phyloP scores from a whole-genome alignment of 352 stramenopile species.

The Peronospora tabacina region DNA sequence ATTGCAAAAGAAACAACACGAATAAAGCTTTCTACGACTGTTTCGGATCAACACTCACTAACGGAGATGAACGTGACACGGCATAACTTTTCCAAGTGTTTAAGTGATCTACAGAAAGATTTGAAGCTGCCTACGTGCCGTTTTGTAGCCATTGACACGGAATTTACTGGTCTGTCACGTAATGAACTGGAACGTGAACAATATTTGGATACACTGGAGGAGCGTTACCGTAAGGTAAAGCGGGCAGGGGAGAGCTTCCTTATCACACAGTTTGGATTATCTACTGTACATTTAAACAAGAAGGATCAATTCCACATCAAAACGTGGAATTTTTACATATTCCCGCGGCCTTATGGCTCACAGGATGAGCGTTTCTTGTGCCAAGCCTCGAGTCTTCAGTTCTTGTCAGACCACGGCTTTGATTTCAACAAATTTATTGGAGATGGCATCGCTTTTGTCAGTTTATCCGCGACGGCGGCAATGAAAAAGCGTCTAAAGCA shows the following conservation, averaged over 20 bases:
- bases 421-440: conserved; percentile 85
- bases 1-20: not conserved
- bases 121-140: conserved; percentile 50
- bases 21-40: not conserved
- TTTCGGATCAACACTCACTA: not conserved
- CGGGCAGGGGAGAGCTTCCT: conserved; percentile 69
- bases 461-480: conserved; percentile 36
- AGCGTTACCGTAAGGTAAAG: conserved; percentile 71
- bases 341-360: conserved; percentile 54
- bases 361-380: conserved; percentile 72
- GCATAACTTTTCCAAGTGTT: conserved; percentile 64
- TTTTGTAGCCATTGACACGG: conserved; percentile 78
- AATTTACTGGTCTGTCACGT: conserved; percentile 72
- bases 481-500: conserved; percentile 52
- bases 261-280: conserved; percentile 78
- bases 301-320: conserved; percentile 51
- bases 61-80: conserved; percentile 73
- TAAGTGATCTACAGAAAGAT: conserved; percentile 52
- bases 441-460: conserved; percentile 76
- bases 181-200: conserved; percentile 57
- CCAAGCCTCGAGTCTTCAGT: conserved; percentile 73
- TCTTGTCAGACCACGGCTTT: conserved; percentile 77
- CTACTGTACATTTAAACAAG: conserved; percentile 58
- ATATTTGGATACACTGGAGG: conserved; percentile 68
- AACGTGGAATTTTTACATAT: conserved; percentile 87